These are phyloP conservation scores for Septoria linicola DNA, from an alignment of 2,329 filamentous ascomycete genomes.

Conservation along the genomic window DNA sequence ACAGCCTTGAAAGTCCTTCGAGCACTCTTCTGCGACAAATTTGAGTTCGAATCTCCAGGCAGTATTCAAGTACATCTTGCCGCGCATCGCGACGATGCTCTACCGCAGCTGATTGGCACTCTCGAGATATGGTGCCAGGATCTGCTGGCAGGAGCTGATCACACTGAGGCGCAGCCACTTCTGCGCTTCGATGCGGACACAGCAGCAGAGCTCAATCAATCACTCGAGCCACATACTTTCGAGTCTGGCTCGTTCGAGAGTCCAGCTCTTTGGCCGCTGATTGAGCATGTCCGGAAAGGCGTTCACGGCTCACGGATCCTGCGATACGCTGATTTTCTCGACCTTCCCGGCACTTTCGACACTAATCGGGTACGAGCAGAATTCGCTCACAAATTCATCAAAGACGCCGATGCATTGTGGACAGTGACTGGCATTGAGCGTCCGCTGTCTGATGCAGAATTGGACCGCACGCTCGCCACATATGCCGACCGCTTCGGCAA, in stretches of 20 bases:
- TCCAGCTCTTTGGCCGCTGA: constrained; percentile 29
- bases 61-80: not conserved
- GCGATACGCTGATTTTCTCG: constrained; percentile 25
- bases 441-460: constrained; percentile 18
- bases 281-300: constrained; percentile 27
- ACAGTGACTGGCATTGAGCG: constrained; percentile 24
- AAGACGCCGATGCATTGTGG: constrained; percentile 29
- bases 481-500: constrained; percentile 27
- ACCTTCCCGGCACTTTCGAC: constrained; percentile 33
- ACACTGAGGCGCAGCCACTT: constrained; percentile 3
- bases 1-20: constrained; percentile 17
- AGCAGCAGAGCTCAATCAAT: constrained; percentile 14
- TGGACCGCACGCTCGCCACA: constrained; percentile 20
- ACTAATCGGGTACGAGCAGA: constrained; percentile 26
- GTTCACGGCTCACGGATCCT: constrained; percentile 24
- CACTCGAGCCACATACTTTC: constrained; percentile 23
- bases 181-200: constrained; percentile 19
- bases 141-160: not conserved
- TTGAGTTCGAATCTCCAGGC: constrained; percentile 16
- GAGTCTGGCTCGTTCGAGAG: constrained; percentile 5
- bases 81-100: not conserved
- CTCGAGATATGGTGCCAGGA: constrained; percentile 3
- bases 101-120: not conserved
- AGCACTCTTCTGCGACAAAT: constrained; percentile 18
- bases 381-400: constrained; percentile 22